Evolutionary conservation across 768 basidiomycete species (phyloP), one percentile per base, ranked within the genome.

Genomic region (Grammothele lineata): DNA sequence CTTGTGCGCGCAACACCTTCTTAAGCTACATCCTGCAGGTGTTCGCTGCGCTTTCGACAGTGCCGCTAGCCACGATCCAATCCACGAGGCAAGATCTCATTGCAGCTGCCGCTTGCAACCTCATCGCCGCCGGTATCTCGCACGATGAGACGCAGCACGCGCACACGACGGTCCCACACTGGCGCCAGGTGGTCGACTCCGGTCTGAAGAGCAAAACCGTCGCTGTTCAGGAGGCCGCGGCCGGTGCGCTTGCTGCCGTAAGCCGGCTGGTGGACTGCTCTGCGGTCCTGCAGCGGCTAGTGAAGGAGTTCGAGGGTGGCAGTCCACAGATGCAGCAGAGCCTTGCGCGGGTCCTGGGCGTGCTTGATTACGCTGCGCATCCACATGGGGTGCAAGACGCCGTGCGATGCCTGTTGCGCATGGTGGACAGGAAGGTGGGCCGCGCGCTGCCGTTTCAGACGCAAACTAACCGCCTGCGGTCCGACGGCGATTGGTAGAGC

Each of bases 151-250:
- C 77, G 46, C 64, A 67, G n/a, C 26, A 45, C 7, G 68, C 12
- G 59, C 68, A 40, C 53, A 69, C 19, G 17, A 44, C 48, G 3
- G 71, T 77, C 14, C 76, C 80, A 3, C 65, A 73, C 48, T 94
- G 91, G 91, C 70, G 72, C 44, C 69, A 74, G 34, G 67, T 95
- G 34, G 65, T 93, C 32, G 83, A 92, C 57, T 68, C 75, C 45
- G 80, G 83, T 15, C 69, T 94, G 48, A 87, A 83, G 64, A 83
- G 89, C 60, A 72, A 81, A 50, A 77, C 68, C 37, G 57, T 62
- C 1, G 58, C 65, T 14, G 87, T 87, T 3, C 94, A 94, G 65
- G 81, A 87, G 55, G 81, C 84, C 7, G 89, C 85, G 26, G 85
- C 91, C 11, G 64, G 61, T 21, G 85, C 87, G 5, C 75, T 91